phyloP scores from a whole-genome alignment of 2,329 filamentous ascomycete species.

The Aspergillus calidoustus region DNA sequence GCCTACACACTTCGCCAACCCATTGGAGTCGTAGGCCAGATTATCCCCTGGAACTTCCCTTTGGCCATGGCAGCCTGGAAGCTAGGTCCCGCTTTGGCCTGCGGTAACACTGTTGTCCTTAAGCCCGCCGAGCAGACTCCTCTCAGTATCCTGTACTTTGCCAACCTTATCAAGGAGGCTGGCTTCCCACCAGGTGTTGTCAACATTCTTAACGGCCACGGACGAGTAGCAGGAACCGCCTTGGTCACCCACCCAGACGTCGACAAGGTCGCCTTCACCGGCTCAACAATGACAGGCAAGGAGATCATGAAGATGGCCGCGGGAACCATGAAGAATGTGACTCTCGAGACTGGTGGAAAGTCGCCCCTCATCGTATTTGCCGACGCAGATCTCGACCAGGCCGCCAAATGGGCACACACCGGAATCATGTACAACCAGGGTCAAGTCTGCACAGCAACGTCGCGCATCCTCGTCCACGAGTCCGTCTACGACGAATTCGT shows the following conservation, averaged over 20 bases:
- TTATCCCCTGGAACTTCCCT: constrained; percentile 90
- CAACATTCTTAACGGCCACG: constrained; percentile 41
- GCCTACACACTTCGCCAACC: constrained; percentile 84
- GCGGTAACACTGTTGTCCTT: constrained; percentile 40
- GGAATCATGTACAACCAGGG: constrained; percentile 54
- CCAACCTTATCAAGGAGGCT: constrained; percentile 39
- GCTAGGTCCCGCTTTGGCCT: constrained; percentile 40
- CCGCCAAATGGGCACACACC: constrained; percentile 69
- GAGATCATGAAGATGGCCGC: constrained; percentile 45
- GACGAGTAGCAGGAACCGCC: constrained; percentile 36
- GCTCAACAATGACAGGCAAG: constrained; percentile 38
- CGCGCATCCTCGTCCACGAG: constrained; percentile 62
- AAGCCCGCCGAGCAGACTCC: constrained; percentile 43
- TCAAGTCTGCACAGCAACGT: constrained; percentile 42
- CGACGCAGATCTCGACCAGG: constrained; percentile 69
- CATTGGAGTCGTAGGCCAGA: constrained; percentile 79
- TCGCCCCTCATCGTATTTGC: constrained; percentile 67
- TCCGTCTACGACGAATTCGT: constrained; percentile 41
- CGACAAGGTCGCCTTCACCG: constrained; percentile 43
- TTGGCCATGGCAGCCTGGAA: constrained; percentile 70
- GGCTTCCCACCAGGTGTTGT: constrained; percentile 42
- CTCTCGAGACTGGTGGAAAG: constrained; percentile 63
- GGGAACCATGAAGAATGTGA: constrained; percentile 41
- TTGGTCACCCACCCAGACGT: constrained; percentile 39
- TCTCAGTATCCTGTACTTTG: constrained; percentile 39